These are phyloP conservation scores for Penicillium ochrochloron DNA, from an alignment of 495 filamentous ascomycete species.

Conservation along the genomic window DNA sequence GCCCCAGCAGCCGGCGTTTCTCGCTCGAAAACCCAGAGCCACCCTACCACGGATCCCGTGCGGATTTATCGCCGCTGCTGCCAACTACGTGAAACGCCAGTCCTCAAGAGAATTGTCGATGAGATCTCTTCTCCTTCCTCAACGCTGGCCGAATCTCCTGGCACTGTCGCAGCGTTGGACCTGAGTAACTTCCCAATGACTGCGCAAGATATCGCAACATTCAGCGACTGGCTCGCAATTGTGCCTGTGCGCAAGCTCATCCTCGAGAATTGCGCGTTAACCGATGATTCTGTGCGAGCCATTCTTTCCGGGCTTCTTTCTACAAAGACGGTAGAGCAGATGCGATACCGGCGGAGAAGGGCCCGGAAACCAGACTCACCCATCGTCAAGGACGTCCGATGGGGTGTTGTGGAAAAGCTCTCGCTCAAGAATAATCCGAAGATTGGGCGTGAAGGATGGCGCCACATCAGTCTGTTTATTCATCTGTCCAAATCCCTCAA, in stretches of 20 bases:
- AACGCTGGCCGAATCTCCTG: slow-evolving; percentile 61
- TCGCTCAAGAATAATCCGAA: slow-evolving; percentile 88
- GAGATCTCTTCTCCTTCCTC: slow-evolving; percentile 76
- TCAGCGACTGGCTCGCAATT: slow-evolving; percentile 92
- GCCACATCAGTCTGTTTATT: slow-evolving; percentile 85
- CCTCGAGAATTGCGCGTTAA: slow-evolving; percentile 83
- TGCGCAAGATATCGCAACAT: slow-evolving; percentile 77
- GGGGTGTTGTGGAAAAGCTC: slow-evolving; percentile 82
- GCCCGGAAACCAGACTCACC: slow-evolving; percentile 30
- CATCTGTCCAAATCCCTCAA: slow-evolving; percentile 87
- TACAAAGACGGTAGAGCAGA: slow-evolving; percentile 67
- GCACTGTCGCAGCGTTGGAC: slow-evolving; percentile 79
- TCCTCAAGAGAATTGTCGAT: slow-evolving; percentile 84
- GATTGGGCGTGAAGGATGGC: slow-evolving; percentile 86
- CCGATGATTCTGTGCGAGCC: slow-evolving; percentile 82
- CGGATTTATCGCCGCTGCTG: slow-evolving; percentile 95
- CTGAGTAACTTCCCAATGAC: slow-evolving; percentile 83
- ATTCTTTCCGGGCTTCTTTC: slow-evolving; percentile 86
- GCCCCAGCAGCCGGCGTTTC: slow-evolving; percentile 30
- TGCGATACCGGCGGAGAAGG: slow-evolving; percentile 50
- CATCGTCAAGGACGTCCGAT: slow-evolving; percentile 44
- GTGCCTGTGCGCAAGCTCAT: slow-evolving; percentile 86
- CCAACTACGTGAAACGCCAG: slow-evolving; percentile 87
- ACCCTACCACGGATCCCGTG: slow-evolving; percentile 86
- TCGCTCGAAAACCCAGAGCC: slow-evolving; percentile 60